Base-by-base conservation (phyloP, 306 rosid species). In the Comarum palustre region DNA sequence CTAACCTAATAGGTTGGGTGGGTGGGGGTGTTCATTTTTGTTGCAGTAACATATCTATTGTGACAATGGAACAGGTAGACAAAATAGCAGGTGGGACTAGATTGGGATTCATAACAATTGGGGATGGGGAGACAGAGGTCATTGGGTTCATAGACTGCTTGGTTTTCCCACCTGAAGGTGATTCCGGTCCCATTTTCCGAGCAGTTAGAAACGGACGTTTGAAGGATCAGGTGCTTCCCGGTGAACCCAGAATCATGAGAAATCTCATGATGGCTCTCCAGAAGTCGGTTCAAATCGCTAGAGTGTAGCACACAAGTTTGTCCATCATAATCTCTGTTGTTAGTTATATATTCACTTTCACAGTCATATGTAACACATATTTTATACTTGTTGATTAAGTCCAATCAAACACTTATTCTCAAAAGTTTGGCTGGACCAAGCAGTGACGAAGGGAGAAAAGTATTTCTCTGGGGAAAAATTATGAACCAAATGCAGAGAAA, bases 181-280 rank as follows among this genome's bases (percentile, higher is more conserved):
- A 54, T 47, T 80, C 93, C 31, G 87, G 89, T 27, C 97, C 99
- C 6, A 22, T 91, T 42, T 94, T 94, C 73, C 87, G 92, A 45
- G 99, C 97, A 66, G 79, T 80, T 31, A 88, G 96, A 87, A 87
- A 91, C 75, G 97, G 99, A 25, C 87, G 76, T 60, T 63, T 77
- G 27, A 94, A 91, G 76, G 89, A 89, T 69, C 79, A 75, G 66
- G 77, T 84, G 32, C 93, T 85, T n/a, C 97, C 97, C 0, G 97
- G 99, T 45, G 97, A 94, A 68, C 91, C 96, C 16, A 89, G 99
- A 77, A 89, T 94, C 42, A 94, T 94, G 97, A 87, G 95, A 75
- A 91, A 96, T 69, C 96, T 91, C 74, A 82, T 86, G 72, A 61
- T 64, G 75, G 99, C 99, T 77, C 92, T 94, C 51, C 79, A 88